A percentile compares a stretch with the other conserved stretches of the same genome.
Conservation (phyloP, 352 stramenopile genomes). For the Synura sp. region DNA sequence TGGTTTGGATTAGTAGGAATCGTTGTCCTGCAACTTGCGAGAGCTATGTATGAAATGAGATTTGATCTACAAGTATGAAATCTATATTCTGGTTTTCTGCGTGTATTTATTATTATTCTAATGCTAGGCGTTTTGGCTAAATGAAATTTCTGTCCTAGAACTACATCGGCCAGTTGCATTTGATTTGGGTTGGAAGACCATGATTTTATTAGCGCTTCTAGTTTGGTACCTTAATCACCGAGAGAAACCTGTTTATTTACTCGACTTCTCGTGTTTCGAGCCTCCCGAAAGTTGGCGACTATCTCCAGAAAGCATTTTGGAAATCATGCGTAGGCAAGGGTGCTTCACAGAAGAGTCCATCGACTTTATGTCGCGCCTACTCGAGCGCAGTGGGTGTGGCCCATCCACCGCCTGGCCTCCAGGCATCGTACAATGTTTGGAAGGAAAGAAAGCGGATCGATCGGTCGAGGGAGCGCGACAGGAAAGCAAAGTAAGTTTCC, state of each 20-base stretch:
- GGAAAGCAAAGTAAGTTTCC: constrained; percentile 54
- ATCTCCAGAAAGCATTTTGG: constrained; percentile 60
- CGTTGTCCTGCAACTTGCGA: neutral
- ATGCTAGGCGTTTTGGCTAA: constrained; percentile 2
- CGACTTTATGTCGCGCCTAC: constrained; percentile 66
- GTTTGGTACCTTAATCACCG: constrained; percentile 45
- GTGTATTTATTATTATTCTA: neutral
- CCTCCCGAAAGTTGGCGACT: constrained; percentile 55
- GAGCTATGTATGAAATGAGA: neutral
- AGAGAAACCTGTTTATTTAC: constrained; percentile 67
- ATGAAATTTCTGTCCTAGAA: neutral
- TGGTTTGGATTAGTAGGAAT: neutral
- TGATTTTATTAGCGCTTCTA: constrained; percentile 48
- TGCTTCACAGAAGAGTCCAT: constrained; percentile 68
- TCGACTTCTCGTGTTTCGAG: constrained; percentile 73
- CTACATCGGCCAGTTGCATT: neutral
- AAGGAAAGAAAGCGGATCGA: constrained; percentile 51
- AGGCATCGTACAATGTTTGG: constrained; percentile 63
- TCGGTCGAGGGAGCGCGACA: constrained; percentile 65
- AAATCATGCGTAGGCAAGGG: constrained; percentile 67
- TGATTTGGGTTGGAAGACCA: constrained; percentile 18
- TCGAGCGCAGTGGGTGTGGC: constrained; percentile 64
- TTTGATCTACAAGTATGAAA: constrained; percentile 13
- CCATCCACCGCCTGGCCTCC: constrained; percentile 73
- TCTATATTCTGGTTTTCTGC: neutral